Evolutionary conservation across 139 green algal genomes (phyloP), one percentile per base, ranked within the genome.

Genomic region (Asterochloris sp.): DNA sequence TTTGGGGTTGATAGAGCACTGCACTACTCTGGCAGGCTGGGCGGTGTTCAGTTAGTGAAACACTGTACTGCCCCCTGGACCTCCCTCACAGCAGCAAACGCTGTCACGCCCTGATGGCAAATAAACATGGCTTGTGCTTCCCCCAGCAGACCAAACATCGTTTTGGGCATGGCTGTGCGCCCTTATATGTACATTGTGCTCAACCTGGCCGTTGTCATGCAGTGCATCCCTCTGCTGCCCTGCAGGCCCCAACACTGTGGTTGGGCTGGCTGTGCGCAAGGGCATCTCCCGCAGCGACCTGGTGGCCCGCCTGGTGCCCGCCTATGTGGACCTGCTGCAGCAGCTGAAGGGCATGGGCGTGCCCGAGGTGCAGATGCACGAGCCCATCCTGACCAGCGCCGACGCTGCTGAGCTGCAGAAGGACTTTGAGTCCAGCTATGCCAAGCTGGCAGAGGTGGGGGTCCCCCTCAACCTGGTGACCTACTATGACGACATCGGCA

Each of bases 321-420:
- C 88, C 15, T 98, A 98, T 77, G 73, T 68, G 19, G 61, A 88
- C 60, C 81, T 97, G 62, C 87, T 98, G 26, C 16, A 81, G 26
- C 16, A 92, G 83, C 87, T 98, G 29, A 85, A 84, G 79, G 83
- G 26, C 11, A 80, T 90, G 73, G 89, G 87, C 15, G 89, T 90
- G 69, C 73, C 85, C 15, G 89, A 92, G 87, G 87, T 95, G 24
- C 93, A 98, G 91, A 62, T 98, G 23, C 93, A 97, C 79, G 95
- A 98, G 92, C 95, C 95, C 2, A 82, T 87, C 24, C 89, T 98
- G 62, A 85, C 86, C 62, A 89, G 87, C 23, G 76, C 79, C 27
- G 60, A 74, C 6, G 91, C 86, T 0, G 85, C 77, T 0, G 63
- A 15, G 0, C 79, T 92, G 23, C 47, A 82, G 76, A 84, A 27